These are phyloP conservation scores for Phytophthora syringae DNA, from an alignment of 352 stramenopile genomes.

Conservation along the genomic window DNA sequence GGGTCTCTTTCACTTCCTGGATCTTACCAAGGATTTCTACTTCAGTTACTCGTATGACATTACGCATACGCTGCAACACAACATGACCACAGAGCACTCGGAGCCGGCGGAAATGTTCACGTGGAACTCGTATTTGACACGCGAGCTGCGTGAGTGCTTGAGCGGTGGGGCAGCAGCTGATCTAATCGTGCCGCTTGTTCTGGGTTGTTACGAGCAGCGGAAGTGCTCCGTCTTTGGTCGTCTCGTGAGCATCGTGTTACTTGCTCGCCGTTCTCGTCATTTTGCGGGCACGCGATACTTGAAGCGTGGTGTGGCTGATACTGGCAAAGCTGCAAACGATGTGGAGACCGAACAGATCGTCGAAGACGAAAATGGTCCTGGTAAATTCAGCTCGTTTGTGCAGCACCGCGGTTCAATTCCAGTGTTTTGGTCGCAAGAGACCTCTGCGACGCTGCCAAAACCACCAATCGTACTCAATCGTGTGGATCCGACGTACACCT, in stretches of 20 bases:
- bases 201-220: conserved; percentile 97
- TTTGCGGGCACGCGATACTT: conserved; percentile 99
- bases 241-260: conserved; percentile 95
- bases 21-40: conserved; percentile 99
- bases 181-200: conserved; percentile 90
- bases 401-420: conserved; percentile 99
- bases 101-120: conserved; percentile 95
- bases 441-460: conserved; percentile 97
- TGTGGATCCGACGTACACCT: conserved; percentile 96
- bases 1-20: conserved; percentile 98
- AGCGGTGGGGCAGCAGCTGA: conserved; percentile 86
- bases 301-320: conserved; percentile 96
- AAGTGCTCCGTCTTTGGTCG: conserved; percentile 97
- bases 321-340: conserved; percentile 99
- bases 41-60: conserved; percentile 99
- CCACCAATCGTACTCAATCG: conserved; percentile 97
- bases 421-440: conserved; percentile 99
- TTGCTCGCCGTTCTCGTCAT: conserved; percentile 96
- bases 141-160: conserved; percentile 91
- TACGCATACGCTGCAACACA: conserved; percentile 97
- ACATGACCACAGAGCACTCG: conserved; percentile 91
- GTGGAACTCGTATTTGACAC: conserved; percentile 98
- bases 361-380: conserved; percentile 86
- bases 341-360: conserved; percentile 99
- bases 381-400: conserved; percentile 96